Evolutionary conservation across 306 rosid species (phyloP), one percentile per base, ranked within the genome.

Genomic region (Astragalus glycyphyllos): DNA sequence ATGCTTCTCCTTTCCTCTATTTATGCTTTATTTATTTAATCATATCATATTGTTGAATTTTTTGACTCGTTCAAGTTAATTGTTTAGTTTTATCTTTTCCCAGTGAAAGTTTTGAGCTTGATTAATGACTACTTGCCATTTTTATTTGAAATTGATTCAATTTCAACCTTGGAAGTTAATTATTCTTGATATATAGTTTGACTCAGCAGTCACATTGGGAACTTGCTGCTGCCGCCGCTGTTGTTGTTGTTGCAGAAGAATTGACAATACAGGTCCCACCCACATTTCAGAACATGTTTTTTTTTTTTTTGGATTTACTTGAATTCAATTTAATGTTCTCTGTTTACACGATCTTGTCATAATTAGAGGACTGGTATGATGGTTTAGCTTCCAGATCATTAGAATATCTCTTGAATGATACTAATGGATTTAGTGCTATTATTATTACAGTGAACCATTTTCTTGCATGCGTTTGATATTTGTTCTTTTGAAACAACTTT

Each of bases 271-370:
- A 8, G 65, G 32, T 42, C 38, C 42, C 10, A 41, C 35, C 26
- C 11, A 40, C 55, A 46, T 58, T 16, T 2, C 7, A 14, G 47
- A 26, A 23, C 66, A 11, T 70, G 57, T 16, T 40, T 40, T 40
- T 23, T n/a, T n/a, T n/a, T n/a, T 10, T 56, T 40, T 55, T 69
- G 55, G 54, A 41, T 15, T 71, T 45, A 10, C 26, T 4, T 34
- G 40, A 58, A 12, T 66, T 46, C 40, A 46, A 34, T 59, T 45
- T 16, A 34, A 47, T 71, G 76, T 32, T 70, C 1, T 44, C 58
- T 42, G n/a, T 70, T 23, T 71, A 13, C 38, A 58, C 7, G 0
- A 8, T 44, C 37, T 15, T 59, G 6, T 32, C 11, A 46, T 9
- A 29, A 45, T 15, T 14, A 32, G 68, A 46, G 47, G 35, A 57